Percentiles rank a stretch among this genome's conserved stretches.
These are phyloP conservation scores for Solanum chacoense DNA, from an alignment of 305 asterid species.

Conservation along the genomic window DNA sequence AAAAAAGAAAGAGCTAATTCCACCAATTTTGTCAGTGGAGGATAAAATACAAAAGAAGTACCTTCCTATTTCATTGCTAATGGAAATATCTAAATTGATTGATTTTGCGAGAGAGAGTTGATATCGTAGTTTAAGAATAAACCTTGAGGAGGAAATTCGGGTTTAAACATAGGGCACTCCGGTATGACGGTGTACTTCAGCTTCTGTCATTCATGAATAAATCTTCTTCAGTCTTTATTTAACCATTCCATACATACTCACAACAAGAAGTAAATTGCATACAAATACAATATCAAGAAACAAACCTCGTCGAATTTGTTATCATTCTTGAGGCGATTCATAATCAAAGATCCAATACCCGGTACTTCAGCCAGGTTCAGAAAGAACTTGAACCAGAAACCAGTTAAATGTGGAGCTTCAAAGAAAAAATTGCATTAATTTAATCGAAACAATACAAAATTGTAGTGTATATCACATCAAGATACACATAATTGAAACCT, in stretches of 20 bases:
- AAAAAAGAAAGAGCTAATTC: too few species aligned
- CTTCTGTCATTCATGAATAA: constrained; percentile 36
- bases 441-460: background rate
- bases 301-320: constrained; percentile 63
- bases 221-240: background rate
- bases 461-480: background rate
- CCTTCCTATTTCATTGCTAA: background rate
- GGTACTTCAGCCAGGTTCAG: constrained; percentile 57
- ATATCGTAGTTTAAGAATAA: background rate
- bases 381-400: constrained; percentile 51
- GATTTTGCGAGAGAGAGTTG: background rate
- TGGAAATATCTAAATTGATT: background rate
- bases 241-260: background rate
- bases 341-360: constrained; percentile 49
- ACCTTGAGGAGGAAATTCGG: constrained; percentile 99
- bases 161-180: constrained; percentile 87
- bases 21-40: background rate
- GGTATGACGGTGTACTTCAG: constrained; percentile 86
- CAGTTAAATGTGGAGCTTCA: constrained; percentile 95
- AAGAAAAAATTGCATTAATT: background rate
- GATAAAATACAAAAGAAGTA: background rate
- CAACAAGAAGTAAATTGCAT: background rate
- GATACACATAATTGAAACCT: constrained; percentile 24
- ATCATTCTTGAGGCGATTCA: constrained; percentile 47
- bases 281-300: background rate